Evolutionary conservation across 768 basidiomycete genomes (phyloP), one percentile per base, ranked within the genome.

Genomic region (Pholiota conissans): DNA sequence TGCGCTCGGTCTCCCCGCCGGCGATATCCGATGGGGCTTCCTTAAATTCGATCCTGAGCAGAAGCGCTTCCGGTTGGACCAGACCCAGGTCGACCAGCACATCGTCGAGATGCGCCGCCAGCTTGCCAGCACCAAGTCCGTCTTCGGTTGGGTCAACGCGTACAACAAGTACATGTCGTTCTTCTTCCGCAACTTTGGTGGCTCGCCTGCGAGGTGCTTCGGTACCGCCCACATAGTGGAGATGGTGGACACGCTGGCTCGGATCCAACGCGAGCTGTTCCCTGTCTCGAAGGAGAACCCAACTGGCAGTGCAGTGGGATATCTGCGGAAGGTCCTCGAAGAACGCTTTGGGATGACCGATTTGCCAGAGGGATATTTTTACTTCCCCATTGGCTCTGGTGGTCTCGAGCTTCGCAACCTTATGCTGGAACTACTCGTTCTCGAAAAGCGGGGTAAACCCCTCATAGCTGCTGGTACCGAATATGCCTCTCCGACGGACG

Each of bases 121-220:
- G 60, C 65, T 79, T 1, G 60, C 55, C 0, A 61, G 66, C 10
- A 70, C 77, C 24, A 73, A 73, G 56, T 76, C 74, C 0, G 61
- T 76, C 29, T 67, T 76, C 28, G 75, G 76, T 0, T 78, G 73
- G 70, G 67, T 74, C 2, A 73, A 74, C 46, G 68, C 64, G 5
- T 74, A 71, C 52, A 78, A 76, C 68, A 73, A 73, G 64, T 76
- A 76, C 60, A 71, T 74, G 68, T 69, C 66, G 29, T 75, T 75
- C 63, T 70, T 76, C 57, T 57, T 67, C 10, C 65, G 73, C 10
- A 74, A 74, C 52, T 73, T 75, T 50, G 73, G 72, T 14, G 72
- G 73, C 0, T 52, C 64, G n/a, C 74, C 75, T 1, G 69, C 73
- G 1, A 61, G 63, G 2, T 75, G 70, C 40, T 73, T 74, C 52